A percentile compares a stretch with the other conserved stretches of the same genome.
These are phyloP conservation scores for Artomyces pyxidatus DNA, from an alignment of 768 basidiomycete genomes.

Conservation along the genomic window DNA sequence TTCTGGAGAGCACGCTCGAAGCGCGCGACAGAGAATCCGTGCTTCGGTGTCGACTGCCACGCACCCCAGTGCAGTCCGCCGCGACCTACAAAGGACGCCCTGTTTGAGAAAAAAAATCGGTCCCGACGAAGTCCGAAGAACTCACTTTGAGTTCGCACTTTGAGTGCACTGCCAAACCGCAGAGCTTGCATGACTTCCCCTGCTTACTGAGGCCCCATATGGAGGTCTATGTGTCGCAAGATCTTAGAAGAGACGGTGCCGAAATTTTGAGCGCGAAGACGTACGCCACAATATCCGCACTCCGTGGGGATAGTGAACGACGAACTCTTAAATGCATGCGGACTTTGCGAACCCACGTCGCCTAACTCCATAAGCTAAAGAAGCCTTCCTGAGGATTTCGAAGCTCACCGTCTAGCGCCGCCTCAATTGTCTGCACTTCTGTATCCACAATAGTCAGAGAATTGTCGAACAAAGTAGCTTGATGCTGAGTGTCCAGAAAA, in stretches of 20 bases:
- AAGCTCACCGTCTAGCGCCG: constrained; percentile 55
- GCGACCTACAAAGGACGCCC: constrained; percentile 43
- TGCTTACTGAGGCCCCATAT: constrained; percentile 87
- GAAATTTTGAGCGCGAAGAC: constrained; percentile 10
- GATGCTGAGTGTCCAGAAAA: constrained; percentile 56
- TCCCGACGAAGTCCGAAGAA: constrained; percentile 6
- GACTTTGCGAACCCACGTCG: constrained; percentile 62
- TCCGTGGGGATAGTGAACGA: constrained; percentile 81
- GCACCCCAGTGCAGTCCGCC: constrained; percentile 49
- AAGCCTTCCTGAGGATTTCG: not conserved
- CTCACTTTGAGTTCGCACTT: constrained; percentile 81
- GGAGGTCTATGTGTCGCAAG: constrained; percentile 47
- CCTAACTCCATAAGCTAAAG: constrained; percentile 30
- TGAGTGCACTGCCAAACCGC: constrained; percentile 71
- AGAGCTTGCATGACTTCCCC: constrained; percentile 75
- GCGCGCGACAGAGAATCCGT: constrained; percentile 22
- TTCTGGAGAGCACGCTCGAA: constrained; percentile 27
- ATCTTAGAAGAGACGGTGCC: not conserved
- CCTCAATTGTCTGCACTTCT: constrained; percentile 55
- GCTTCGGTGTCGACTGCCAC: constrained; percentile 19
- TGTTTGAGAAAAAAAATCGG: constrained; percentile 1
- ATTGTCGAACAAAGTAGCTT: constrained; percentile 42
- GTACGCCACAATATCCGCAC: constrained; percentile 76
- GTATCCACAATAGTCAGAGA: constrained; percentile 51
- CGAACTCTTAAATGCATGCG: constrained; percentile 78